phyloP scores from a whole-genome alignment of 1,284 basidiomycete genomes.

The Apiotrichum porosum region DNA sequence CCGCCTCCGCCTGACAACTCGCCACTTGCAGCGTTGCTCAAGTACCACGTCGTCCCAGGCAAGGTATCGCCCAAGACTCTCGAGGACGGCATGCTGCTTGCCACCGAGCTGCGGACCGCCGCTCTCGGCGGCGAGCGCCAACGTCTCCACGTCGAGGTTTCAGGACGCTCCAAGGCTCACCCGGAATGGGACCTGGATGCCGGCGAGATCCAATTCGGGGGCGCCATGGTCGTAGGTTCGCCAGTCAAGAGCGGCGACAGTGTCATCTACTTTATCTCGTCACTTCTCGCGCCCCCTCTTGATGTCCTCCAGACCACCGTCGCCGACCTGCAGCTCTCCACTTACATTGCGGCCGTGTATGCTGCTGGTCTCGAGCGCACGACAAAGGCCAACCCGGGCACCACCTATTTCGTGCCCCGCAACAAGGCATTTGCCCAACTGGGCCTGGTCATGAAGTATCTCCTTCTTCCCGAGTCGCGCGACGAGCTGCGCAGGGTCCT shows the following conservation, averaged over 20 bases:
- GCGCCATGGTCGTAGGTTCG: constrained; percentile 71
- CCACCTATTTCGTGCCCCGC: constrained; percentile 80
- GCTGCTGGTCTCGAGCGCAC: constrained; percentile 71
- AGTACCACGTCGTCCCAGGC: constrained; percentile 83
- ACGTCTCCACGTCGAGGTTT: constrained; percentile 66
- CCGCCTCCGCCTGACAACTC: constrained; percentile 20
- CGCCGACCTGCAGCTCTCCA: constrained; percentile 74
- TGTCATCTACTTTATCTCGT: constrained; percentile 84
- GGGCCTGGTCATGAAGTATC: constrained; percentile 82
- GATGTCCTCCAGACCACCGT: constrained; percentile 78
- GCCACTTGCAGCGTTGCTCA: constrained; percentile 40
- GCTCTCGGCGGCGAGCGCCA: constrained; percentile 66
- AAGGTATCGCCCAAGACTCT: constrained; percentile 66
- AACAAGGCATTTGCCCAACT: constrained; percentile 83
- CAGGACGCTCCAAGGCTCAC: constrained; percentile 43
- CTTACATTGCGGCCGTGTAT: constrained; percentile 83
- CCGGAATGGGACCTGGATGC: constrained; percentile 43
- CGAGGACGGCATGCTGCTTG: constrained; percentile 65
- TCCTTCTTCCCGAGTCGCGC: constrained; percentile 65
- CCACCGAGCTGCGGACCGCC: constrained; percentile 67
- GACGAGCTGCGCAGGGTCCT: constrained; percentile 75
- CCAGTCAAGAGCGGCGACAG: constrained; percentile 62
- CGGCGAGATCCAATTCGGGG: constrained; percentile 73
- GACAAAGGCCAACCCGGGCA: constrained; percentile 63
- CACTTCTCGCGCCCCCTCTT: constrained; percentile 72